Evolutionary conservation across 2,329 filamentous ascomycete species (phyloP), one percentile per base, ranked within the genome.

Genomic region (Hypoxylon sp.): DNA sequence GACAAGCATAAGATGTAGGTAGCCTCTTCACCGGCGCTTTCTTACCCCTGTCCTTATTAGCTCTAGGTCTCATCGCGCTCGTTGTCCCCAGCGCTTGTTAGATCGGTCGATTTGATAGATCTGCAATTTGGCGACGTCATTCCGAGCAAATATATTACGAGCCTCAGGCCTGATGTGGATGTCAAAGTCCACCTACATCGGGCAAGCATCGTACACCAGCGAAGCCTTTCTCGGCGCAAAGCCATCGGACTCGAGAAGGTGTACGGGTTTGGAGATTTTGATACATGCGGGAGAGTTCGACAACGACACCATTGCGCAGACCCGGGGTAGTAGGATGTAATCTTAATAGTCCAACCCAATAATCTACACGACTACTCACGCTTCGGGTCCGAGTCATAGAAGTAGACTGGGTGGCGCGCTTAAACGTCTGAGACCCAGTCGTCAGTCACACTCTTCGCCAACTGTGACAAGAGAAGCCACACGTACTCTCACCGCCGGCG

Each of bases 401-500:
- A 22, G 59, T 44, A 9, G 66, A 68, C 26, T 51, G 40, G 48
- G 54, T 67, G 3, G 60, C 63, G 14, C 36, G 50, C 9, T 9
- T 69, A 28, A n/a, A 40, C 61, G 12, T 11, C 79, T 20, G 69
- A 48, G 16, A 45, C 30, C 22, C 18, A 65, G 14, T 62, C 61
- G n/a, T 65, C 61, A 38, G 48, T 49, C 12, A 22, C 68, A 12
- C 70, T 64, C n/a, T 61, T 77, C 48, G 73, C 73, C 9, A 65
- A 73, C 54, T 48, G 38, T 8, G 51, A 61, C 8, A 59, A 22
- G 0, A 58, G 50, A 12, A 51, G 60, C 26, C 55, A 55, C 42
- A 71, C 59, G 12, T 75, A 74, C 51, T 54, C 60, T 8, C 12
- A 69, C 62, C 2, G 71, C 68, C 7, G 74, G 73, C 1, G 62